Base-by-base conservation (phyloP, 805 yeast species). In the Lachancea kluyveri region DNA sequence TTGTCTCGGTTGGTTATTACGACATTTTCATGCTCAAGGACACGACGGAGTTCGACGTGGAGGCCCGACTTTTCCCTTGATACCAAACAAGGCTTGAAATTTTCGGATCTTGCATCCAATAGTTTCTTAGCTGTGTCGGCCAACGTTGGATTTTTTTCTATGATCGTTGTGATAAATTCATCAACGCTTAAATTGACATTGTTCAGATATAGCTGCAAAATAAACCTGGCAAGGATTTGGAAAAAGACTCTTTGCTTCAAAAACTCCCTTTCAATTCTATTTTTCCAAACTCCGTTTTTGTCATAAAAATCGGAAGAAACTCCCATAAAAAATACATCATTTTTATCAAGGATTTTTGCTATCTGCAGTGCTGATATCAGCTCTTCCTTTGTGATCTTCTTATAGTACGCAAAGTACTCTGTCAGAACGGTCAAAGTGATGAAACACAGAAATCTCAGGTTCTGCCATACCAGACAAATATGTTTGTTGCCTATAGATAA, bases 101-200 rank as follows among this genome's bases (percentile, higher is more conserved):
- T 31, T 4, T 30, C 33, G 2, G 57, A 51, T 14, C 48, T 45
- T 4, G 53, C 41, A 37, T 50, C 43, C 12, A 48, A 18, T 6
- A 45, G 17, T 10, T 31, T 33, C 4, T 31, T 30, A 3, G 42
- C 36, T 4, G 39, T 23, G 7, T 36, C 42, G 1, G 33, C 36
- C 6, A 48, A 27, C 17, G 46, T 44, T 6, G 94, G 94, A 1
- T 92, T 85, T 39, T 82, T 64, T 49, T 75, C 78, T 33, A 67
- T 64, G 48, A 81, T 74, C 43, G 79, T 70, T 40, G 77, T 76
- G 37, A 65, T 57, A 24, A 86, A 62, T 52, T 82, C 88, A 10
- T 60, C 66, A 3, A 72, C 60, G 1, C 86, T 80, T 35, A 76
- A 26, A 7, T 34, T 33, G n/a, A 36, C 30, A 5, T 36, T 30